Conservation (phyloP, 2,329 filamentous ascomycete species). For the Elsinoe ampelina region DNA sequence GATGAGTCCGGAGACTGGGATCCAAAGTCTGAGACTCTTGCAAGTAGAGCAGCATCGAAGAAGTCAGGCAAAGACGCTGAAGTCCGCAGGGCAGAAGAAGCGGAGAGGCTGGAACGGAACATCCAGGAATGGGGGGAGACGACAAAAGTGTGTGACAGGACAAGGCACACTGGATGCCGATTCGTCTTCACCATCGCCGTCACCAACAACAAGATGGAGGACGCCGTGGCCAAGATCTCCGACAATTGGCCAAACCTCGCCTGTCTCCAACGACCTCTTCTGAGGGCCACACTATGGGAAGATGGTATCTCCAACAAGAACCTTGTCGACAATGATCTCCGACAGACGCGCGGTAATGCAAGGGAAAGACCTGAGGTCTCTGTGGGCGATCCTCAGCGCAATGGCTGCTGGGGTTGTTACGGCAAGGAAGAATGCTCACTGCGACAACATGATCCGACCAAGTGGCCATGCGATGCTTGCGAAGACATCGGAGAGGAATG, state of each 20-base stretch:
- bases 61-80: not conserved
- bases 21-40: not conserved
- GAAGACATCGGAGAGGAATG: conserved; percentile 26
- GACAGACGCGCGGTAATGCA: not conserved
- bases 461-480: conserved; percentile 32
- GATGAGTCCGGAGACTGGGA: not conserved
- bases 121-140: not conserved
- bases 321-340: not conserved
- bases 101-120: not conserved
- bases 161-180: not conserved
- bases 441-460: conserved; percentile 22
- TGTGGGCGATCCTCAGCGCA: conserved; percentile 21
- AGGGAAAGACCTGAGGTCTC: conserved; percentile 13
- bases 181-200: not conserved
- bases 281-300: not conserved
- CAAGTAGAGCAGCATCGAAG: not conserved
- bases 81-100: not conserved
- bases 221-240: not conserved
- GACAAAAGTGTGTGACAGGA: not conserved
- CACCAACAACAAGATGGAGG: not conserved
- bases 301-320: not conserved
- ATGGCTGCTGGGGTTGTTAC: conserved; percentile 27
- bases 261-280: not conserved
- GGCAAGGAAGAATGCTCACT: conserved; percentile 26
- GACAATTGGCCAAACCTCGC: conserved; percentile 15